Base-by-base conservation (phyloP, 2,329 filamentous ascomycete genomes). In the Aspergillus jensenii region DNA sequence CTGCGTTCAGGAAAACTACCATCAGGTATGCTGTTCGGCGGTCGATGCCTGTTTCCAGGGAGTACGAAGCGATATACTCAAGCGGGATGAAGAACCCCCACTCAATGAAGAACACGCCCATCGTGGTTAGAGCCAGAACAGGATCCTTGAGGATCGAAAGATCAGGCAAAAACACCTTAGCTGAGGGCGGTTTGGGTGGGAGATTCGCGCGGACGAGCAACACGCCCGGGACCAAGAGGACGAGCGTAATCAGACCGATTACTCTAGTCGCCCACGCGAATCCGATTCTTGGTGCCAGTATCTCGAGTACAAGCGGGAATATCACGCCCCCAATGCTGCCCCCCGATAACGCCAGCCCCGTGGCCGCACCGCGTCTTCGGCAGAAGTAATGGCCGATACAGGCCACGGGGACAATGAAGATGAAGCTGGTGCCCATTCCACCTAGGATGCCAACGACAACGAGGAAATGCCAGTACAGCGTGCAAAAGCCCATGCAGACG, bases 401-500 rank as follows among this genome's bases (percentile, higher is more conserved):
- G 0, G 63, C 59, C 4, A 67, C 53, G 12, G 66, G 64, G 3
- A 68, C 73, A 3, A 73, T 77, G 25, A 74, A 73, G 41, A 77
- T 62, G 57, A 78, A 68, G 0, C 75, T 75, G 1, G 69, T 71
- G 0, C 73, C 68, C 1, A 75, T 62, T 0, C 76, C 78, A 12
- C 72, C 74, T 0, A 79, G 58, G 2, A 80, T 59, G 9, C 41
- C 41, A 11, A 44, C 14, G 7, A 44, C 41, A 11, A 44, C 19
- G 41, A 44, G 19, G 59, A 79, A 74, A 35, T 80, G 78, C 69
- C 73, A 80, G 62, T 75, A 79, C n/a, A 65, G 65, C 55, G 43
- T 45, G 49, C 59, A 59, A 27, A 61, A 59, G 2, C 62, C 62
- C 4, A 61, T 8, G 6, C 44, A 12, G 33, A 62, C 27, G 4